Evolutionary conservation across 208 protist species (phyloP).

Genomic region (Herpetomonas samuelpessoai): DNA sequence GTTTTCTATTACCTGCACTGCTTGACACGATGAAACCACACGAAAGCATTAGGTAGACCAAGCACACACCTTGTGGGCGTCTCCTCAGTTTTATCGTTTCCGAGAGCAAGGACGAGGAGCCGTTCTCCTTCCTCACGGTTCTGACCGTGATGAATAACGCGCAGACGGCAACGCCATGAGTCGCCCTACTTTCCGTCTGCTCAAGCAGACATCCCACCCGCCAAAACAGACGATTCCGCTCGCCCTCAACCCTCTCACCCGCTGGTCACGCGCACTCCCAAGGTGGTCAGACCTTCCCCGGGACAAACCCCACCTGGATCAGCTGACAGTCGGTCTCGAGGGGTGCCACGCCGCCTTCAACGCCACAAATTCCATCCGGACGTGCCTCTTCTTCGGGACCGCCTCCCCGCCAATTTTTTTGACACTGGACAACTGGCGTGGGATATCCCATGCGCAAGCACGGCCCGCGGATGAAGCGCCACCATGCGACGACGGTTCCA

Average conservation of each 20-base stretch:
- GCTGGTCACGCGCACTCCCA: slow-evolving; percentile 58
- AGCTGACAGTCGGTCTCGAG: slow-evolving; percentile 60
- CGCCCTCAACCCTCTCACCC: slow-evolving; percentile 53
- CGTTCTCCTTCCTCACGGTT: neutral
- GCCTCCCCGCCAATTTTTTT: slow-evolving; percentile 58
- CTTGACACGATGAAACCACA: neutral
- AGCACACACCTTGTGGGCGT: too few relatives aligned
- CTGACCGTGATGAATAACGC: neutral
- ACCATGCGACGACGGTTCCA: neutral
- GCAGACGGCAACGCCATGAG: slow-evolving; percentile 2
- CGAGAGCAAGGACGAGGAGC: too few relatives aligned
- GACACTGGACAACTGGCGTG: slow-evolving; percentile 23
- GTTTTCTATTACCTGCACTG: too few relatives aligned
- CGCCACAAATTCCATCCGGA: slow-evolving; percentile 80
- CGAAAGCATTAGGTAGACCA: neutral
- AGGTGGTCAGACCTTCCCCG: slow-evolving; percentile 21
- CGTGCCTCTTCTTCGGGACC: slow-evolving; percentile 73
- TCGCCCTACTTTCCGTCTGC: neutral
- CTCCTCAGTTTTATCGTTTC: too few relatives aligned
- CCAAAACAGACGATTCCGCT: slow-evolving; percentile 32
- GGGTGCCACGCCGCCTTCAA: slow-evolving; percentile 86
- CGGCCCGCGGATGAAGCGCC: slow-evolving; percentile 1
- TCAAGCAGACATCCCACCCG: slow-evolving; percentile 49
- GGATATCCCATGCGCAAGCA: slow-evolving; percentile 62
- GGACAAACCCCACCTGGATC: slow-evolving; percentile 10